phyloP scores from a whole-genome alignment of 371 early-diverging fungal species.

The Sporodiniella umbellata region DNA sequence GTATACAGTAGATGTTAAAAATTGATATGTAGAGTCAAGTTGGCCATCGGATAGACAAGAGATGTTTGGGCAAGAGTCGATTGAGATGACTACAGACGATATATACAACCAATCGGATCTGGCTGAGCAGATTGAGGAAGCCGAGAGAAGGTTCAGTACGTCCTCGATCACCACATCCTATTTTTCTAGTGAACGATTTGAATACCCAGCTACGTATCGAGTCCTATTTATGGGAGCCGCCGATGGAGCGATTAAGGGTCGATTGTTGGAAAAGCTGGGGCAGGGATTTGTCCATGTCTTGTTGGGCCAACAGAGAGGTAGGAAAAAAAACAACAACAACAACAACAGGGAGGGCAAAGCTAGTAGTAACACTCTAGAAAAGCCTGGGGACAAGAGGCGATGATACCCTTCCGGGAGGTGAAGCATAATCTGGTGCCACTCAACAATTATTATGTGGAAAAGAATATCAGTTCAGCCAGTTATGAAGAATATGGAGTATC shows the following conservation, averaged over 20 bases:
- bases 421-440: slow-evolving; percentile 32
- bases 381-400: slow-evolving; percentile 3
- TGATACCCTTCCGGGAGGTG: slow-evolving; percentile 25
- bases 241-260: slow-evolving; percentile 25
- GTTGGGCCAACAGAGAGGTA: slow-evolving; percentile 6
- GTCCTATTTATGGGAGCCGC: slow-evolving; percentile 40
- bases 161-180: slow-evolving; percentile 13
- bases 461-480: slow-evolving; percentile 16
- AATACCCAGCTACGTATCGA: slow-evolving; percentile 26
- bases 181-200: slow-evolving; percentile 18
- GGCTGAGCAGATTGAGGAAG: slow-evolving; percentile 10
- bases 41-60: background rate
- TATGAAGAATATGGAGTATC: slow-evolving; percentile 45
- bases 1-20: background rate
- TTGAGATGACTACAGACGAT: slow-evolving; percentile 9
- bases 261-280: slow-evolving; percentile 31
- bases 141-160: slow-evolving; percentile 17
- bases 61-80: slow-evolving; percentile 9
- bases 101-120: slow-evolving; percentile 14
- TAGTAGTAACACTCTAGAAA: no score
- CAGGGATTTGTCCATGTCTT: slow-evolving; percentile 28
- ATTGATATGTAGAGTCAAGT: background rate
- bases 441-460: slow-evolving; percentile 14
- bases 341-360: no score
- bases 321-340: no score